phyloP scores from a whole-genome alignment of 495 filamentous ascomycete species.

The Pseudoneurospora amorphoporcata region DNA sequence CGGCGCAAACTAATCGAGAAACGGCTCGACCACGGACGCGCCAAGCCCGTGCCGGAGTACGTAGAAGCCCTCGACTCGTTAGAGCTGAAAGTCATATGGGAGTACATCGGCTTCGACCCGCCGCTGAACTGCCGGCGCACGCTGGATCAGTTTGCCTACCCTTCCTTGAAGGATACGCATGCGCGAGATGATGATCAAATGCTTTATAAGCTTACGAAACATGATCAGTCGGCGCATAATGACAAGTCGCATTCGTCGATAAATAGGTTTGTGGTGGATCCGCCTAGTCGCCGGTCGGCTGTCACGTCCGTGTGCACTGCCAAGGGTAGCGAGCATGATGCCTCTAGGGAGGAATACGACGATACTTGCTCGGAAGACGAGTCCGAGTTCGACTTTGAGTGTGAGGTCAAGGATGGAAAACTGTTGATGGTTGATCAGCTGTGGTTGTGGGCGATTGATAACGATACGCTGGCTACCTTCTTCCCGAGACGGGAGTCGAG shows the following conservation, averaged over 20 bases:
- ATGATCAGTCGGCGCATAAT: constrained; percentile 4
- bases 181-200: constrained; percentile 60
- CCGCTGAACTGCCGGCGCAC: constrained; percentile 55
- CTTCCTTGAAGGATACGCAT: constrained; percentile 49
- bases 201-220: constrained; percentile 57
- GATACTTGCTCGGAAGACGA: constrained; percentile 9
- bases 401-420: constrained; percentile 45
- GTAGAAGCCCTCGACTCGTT: constrained; percentile 43
- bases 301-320: background rate
- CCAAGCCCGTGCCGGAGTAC: constrained; percentile 44
- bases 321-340: background rate
- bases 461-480: constrained; percentile 46
- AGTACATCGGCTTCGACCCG: constrained; percentile 52
- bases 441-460: constrained; percentile 57
- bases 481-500: constrained; percentile 43
- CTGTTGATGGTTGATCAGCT: constrained; percentile 63
- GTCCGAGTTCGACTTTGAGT: constrained; percentile 16
- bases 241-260: background rate
- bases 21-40: constrained; percentile 45
- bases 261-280: background rate
- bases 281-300: background rate
- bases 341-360: background rate
- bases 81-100: constrained; percentile 53
- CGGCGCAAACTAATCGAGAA: constrained; percentile 49
- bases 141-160: constrained; percentile 58